Evolutionary conservation across 495 filamentous ascomycete species (phyloP).

Genomic region (Tuber brumale): DNA sequence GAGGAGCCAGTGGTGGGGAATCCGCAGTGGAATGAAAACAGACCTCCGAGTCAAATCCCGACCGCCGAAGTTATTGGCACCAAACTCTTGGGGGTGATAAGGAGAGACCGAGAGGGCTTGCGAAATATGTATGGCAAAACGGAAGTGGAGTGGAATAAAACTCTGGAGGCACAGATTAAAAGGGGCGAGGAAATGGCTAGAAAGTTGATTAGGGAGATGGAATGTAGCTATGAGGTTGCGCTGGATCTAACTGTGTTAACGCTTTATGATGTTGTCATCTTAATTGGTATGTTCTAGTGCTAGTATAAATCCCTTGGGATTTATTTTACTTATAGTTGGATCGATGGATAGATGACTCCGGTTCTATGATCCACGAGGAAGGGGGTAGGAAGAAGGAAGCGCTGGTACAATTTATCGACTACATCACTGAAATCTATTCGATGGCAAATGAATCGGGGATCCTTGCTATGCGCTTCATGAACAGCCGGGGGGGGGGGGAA

Average conservation of each 20-base stretch:
- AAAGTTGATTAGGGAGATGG: not conserved
- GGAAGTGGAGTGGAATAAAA: not conserved
- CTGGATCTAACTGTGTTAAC: slow-evolving; percentile 13
- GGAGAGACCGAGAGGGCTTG: not conserved
- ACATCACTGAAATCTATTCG: slow-evolving; percentile 55
- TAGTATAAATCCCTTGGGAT: too few species aligned
- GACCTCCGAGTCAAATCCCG: not conserved
- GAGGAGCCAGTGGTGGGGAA: too few species aligned
- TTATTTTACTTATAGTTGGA: not conserved
- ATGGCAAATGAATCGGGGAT: slow-evolving; percentile 63
- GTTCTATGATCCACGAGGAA: slow-evolving; percentile 61
- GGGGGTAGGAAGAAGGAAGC: slow-evolving; percentile 53
- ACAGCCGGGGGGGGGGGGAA: slow-evolving; percentile 43
- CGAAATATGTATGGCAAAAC: not conserved
- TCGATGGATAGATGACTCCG: slow-evolving; percentile 53
- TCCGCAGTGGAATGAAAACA: too few species aligned
- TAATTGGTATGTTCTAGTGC: slow-evolving; percentile 18
- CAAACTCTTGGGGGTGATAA: not conserved
- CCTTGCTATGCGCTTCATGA: slow-evolving; percentile 59
- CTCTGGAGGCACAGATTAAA: not conserved
- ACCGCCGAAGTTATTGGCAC: not conserved
- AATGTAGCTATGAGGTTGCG: slow-evolving; percentile 13
- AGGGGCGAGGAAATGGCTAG: not conserved
- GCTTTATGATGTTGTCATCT: slow-evolving; percentile 23
- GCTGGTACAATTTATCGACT: slow-evolving; percentile 53